Evolutionary conservation across 208 protist species (phyloP), one percentile per base, ranked within the genome.

Genomic region (Leishmania turanica): DNA sequence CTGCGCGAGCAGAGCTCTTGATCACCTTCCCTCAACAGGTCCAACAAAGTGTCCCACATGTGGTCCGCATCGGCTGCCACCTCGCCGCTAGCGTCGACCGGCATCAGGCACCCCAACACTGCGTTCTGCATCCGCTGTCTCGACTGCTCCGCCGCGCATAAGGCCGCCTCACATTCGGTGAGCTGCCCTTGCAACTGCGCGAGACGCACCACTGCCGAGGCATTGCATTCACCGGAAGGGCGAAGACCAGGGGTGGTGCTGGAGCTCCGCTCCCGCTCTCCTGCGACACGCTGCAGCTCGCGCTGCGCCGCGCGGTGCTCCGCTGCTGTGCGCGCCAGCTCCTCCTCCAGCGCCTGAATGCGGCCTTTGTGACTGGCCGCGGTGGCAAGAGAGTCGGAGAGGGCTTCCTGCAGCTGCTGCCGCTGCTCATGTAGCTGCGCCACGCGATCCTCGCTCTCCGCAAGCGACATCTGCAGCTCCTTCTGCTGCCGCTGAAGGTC

Each of bases 321-420:
- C 47, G 83, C 68, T 6, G 69, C 24, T 1, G 83, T 66, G 4
- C 79, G 75, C 2, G 75, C 69, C 40, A 80, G 77, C 71, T 88
- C 85, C 42, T 88, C 85, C 70, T 90, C 75, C 27, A 85, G 77
- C 37, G 82, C 82, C 64, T 72, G 70, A n/a, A 74, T 47, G 51
- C 82, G 76, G 31, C 80, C 77, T 34, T 82, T 75, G 31, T 80
- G 37, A 40, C 70, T 58, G 42, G 81, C 77, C 15, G n/a, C 42
- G 40, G 40, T 73, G 53, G 77, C 73, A 42, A 88, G 74, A 45
- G 71, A 68, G 21, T 77, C 81, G 31, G 81, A 84, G 56, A 85
- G 60, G n/a, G 77, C 42, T 3, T 64, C 56, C 54, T 85, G 78
- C 24, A 69, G n/a, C 51, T 79, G 11, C 42, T 79, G 75, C 53